phyloP scores from a whole-genome alignment of 768 basidiomycete species.

The Lentinus tigrinus region DNA sequence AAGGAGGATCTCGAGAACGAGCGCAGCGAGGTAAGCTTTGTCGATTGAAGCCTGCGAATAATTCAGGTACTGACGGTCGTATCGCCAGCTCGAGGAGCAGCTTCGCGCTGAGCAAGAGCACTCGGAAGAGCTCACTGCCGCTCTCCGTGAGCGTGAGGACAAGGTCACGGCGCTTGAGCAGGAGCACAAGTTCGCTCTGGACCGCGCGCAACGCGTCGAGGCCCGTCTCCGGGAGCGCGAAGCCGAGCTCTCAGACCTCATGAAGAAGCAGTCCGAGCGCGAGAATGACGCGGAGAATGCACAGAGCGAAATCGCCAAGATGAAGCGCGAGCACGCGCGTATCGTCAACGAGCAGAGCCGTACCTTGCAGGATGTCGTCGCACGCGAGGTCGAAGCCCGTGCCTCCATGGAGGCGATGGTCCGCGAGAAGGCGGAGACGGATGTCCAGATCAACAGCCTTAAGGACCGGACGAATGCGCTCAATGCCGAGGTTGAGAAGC shows the following conservation, averaged over 20 bases:
- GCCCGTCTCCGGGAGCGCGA: conserved; percentile 58
- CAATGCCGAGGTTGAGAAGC: conserved; percentile 53
- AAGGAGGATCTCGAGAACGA: conserved; percentile 59
- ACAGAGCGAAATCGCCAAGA: conserved; percentile 51
- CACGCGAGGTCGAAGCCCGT: conserved; percentile 46
- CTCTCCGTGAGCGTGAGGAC: conserved; percentile 53
- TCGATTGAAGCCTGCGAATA: neutral
- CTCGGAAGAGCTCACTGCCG: conserved; percentile 43
- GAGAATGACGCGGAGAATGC: conserved; percentile 55
- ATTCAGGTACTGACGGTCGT: neutral
- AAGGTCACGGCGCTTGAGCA: conserved; percentile 50
- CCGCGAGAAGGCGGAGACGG: conserved; percentile 53
- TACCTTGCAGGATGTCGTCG: conserved; percentile 44
- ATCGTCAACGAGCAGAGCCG: conserved; percentile 47
- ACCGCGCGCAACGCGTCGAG: conserved; percentile 54
- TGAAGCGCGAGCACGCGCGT: conserved; percentile 56
- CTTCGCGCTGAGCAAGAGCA: conserved; percentile 54
- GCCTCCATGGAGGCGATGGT: conserved; percentile 49
- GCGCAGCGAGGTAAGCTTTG: conserved; percentile 45
- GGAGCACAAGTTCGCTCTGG: conserved; percentile 55
- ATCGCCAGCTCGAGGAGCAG: conserved; percentile 50
- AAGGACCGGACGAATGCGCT: conserved; percentile 50
- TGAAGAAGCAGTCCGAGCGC: conserved; percentile 43
- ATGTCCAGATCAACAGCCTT: conserved; percentile 47
- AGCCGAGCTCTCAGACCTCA: conserved; percentile 49